phyloP scores from a whole-genome alignment of 768 basidiomycete species.

The Termitomyces sp. region DNA sequence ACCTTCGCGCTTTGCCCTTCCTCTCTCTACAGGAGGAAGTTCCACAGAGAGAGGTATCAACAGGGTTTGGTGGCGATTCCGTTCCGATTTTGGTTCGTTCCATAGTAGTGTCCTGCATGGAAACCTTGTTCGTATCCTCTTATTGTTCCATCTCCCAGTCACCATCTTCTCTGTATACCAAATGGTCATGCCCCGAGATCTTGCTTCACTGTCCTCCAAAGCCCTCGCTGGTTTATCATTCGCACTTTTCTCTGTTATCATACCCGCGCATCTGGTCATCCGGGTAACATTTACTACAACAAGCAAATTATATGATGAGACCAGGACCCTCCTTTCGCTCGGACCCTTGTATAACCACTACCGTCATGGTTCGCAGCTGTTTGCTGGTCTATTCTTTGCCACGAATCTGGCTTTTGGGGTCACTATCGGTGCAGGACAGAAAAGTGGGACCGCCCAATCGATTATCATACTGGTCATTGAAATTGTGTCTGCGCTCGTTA shows the following conservation, averaged over 20 bases:
- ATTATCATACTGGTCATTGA: slow-evolving; percentile 89
- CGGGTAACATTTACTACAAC: slow-evolving; percentile 80
- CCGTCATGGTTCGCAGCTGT: slow-evolving; percentile 86
- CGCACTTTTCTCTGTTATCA: slow-evolving; percentile 68
- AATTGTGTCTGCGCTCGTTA: slow-evolving; percentile 80
- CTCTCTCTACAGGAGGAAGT: slow-evolving; percentile 19
- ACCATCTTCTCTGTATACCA: slow-evolving; percentile 91
- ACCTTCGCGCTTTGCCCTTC: slow-evolving; percentile 23
- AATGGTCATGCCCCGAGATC: slow-evolving; percentile 55
- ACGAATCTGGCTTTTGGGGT: slow-evolving; percentile 82
- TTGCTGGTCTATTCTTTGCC: slow-evolving; percentile 75
- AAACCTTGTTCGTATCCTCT: slow-evolving; percentile 86
- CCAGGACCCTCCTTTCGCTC: slow-evolving; percentile 82
- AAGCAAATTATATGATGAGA: slow-evolving; percentile 93
- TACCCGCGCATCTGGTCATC: slow-evolving; percentile 72
- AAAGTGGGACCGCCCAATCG: slow-evolving; percentile 87
- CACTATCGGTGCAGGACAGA: slow-evolving; percentile 86
- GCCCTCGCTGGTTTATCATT: slow-evolving; percentile 84
- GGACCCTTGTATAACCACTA: slow-evolving; percentile 97
- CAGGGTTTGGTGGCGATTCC: slow-evolving; percentile 51
- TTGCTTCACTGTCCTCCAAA: slow-evolving; percentile 56
- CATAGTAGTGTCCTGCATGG: slow-evolving; percentile 82
- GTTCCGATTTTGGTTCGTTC: slow-evolving; percentile 69
- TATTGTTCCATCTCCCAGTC: slow-evolving; percentile 92
- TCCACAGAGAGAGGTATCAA: slow-evolving; percentile 31